These are phyloP conservation scores for Nemania sp. DNA, from an alignment of 2,329 filamentous ascomycete genomes.

Conservation along the genomic window DNA sequence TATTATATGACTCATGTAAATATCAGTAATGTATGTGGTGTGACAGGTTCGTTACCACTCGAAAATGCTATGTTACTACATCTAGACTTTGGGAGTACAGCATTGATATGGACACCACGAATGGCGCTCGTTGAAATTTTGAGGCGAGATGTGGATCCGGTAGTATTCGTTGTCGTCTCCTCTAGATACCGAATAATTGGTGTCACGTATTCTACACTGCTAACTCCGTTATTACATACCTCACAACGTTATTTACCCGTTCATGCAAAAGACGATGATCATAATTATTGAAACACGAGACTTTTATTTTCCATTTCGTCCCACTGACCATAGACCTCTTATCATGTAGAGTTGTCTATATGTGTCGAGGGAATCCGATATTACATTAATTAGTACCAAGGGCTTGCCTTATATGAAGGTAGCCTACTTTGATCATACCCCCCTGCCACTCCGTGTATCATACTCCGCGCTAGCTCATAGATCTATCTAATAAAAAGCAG, in stretches of 20 bases:
- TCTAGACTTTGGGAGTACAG: background rate
- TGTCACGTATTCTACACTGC: too few relatives aligned
- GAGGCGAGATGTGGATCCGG: background rate
- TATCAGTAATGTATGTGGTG: constrained; percentile 25
- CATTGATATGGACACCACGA: background rate
- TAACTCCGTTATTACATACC: too few relatives aligned
- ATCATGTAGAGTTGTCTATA: background rate
- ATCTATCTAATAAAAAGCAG: constrained; percentile 31
- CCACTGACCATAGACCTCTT: background rate
- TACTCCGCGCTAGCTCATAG: background rate
- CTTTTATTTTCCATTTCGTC: background rate
- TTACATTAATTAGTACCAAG: constrained; percentile 24
- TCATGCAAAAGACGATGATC: background rate
- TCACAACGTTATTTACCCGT: too few relatives aligned
- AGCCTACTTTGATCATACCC: background rate
- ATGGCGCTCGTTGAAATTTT: background rate
- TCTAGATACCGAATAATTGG: too few relatives aligned
- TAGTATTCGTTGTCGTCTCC: too few relatives aligned
- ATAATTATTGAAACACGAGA: background rate
- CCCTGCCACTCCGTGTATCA: background rate
- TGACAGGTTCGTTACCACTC: constrained; percentile 22
- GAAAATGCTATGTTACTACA: background rate
- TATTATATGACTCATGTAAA: constrained; percentile 13
- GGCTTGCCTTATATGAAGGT: background rate
- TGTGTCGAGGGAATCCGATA: background rate